Evolutionary conservation across 2,329 filamentous ascomycete species (phyloP).

Genomic region (Dothidotthia symphoricarpi): DNA sequence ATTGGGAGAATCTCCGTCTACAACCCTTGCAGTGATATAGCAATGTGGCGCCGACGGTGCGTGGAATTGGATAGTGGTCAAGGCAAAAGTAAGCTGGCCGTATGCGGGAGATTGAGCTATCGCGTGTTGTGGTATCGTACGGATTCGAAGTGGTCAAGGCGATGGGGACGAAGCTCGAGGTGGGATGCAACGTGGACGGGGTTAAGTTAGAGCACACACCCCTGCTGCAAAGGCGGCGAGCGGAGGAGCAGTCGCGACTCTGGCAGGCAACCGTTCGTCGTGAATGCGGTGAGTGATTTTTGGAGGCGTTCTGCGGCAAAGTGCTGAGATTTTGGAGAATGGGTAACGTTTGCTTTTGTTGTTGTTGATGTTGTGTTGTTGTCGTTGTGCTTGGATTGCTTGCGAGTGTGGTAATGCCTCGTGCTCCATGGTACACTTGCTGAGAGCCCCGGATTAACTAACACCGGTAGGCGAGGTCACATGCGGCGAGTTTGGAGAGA

Average conservation of each 20-base stretch:
- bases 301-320: slow-evolving; percentile 6
- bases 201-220: slow-evolving; percentile 17
- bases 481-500: too few relatives aligned
- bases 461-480: too few relatives aligned
- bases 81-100: not conserved
- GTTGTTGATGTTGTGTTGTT: too few relatives aligned
- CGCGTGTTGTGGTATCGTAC: not conserved
- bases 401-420: too few relatives aligned
- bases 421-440: too few relatives aligned
- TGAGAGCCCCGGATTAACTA: too few relatives aligned
- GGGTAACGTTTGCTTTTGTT: too few relatives aligned
- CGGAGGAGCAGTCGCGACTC: slow-evolving; percentile 21
- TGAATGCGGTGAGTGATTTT: slow-evolving; percentile 2
- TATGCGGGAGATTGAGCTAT: not conserved
- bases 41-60: slow-evolving; percentile 13
- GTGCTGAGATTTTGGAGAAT: slow-evolving; percentile 11
- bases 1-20: slow-evolving; percentile 13
- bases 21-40: slow-evolving; percentile 9
- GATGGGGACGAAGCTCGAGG: slow-evolving; percentile 16
- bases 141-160: not conserved
- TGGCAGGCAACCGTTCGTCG: slow-evolving; percentile 9
- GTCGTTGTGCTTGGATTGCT: too few relatives aligned
- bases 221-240: slow-evolving; percentile 26
- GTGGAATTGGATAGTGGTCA: slow-evolving; percentile 1
- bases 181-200: slow-evolving; percentile 27